A percentile compares a stretch with the other conserved stretches of the same genome.
Conservation (phyloP, 495 filamentous ascomycete species). For the Hypoxylon subgilvum region DNA sequence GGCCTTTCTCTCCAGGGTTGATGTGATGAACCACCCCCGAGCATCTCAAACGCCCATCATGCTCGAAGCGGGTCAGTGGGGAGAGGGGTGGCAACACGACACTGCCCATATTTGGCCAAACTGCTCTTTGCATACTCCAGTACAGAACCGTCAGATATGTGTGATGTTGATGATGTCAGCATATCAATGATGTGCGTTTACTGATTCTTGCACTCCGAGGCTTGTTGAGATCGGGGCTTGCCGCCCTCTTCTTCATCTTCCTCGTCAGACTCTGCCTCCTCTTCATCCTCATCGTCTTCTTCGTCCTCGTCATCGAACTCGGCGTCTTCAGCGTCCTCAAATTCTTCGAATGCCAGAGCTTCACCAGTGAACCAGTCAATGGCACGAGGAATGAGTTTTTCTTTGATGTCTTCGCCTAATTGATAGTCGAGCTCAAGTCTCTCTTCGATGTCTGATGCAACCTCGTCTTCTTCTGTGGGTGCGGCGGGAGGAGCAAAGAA, state of each 20-base stretch:
- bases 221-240: too few species aligned
- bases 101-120: too few species aligned
- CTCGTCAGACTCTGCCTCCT: conserved; percentile 90
- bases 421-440: conserved; percentile 98
- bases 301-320: conserved; percentile 91
- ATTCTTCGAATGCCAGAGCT: conserved; percentile 93
- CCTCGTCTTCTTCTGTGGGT: conserved; percentile 77
- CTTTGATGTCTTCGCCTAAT: conserved; percentile 99
- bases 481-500: conserved; percentile 97
- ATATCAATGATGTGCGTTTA: conserved; percentile 63
- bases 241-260: too few species aligned
- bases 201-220: too few species aligned
- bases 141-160: too few species aligned
- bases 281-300: conserved; percentile 84
- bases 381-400: conserved; percentile 97
- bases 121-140: too few species aligned
- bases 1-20: too few species aligned
- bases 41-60: too few species aligned
- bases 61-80: too few species aligned
- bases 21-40: too few species aligned
- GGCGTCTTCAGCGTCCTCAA: conserved; percentile 86
- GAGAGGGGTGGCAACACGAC: too few species aligned
- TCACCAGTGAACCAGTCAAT: conserved; percentile 99
- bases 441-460: conserved; percentile 90
- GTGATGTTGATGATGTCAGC: too few species aligned